These are phyloP conservation scores for Botrytis tulipae DNA, from an alignment of 2,329 filamentous ascomycete genomes.

Conservation along the genomic window DNA sequence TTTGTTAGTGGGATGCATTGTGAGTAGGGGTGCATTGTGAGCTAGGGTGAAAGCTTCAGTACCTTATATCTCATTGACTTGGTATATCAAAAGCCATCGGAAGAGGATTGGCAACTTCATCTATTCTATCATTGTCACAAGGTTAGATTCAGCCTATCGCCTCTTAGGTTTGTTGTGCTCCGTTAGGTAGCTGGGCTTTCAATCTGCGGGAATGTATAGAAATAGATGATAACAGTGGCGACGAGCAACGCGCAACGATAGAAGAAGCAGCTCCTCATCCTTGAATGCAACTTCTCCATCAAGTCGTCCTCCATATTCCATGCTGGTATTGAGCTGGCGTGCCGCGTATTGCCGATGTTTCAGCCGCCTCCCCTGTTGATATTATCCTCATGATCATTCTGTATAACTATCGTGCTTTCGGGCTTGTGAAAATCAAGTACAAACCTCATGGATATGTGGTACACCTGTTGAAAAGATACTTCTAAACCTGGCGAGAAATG, in stretches of 20 bases:
- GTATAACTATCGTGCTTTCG: background rate
- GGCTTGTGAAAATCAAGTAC: background rate
- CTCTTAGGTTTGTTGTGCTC: background rate
- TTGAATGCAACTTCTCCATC: background rate
- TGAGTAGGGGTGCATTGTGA: background rate
- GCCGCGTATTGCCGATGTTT: conserved; percentile 8
- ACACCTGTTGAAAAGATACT: background rate
- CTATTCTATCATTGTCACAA: background rate
- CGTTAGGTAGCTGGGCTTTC: background rate
- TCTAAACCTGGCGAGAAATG: background rate
- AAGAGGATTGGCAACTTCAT: background rate
- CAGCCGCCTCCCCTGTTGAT: background rate
- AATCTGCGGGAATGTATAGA: background rate
- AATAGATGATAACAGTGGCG: background rate
- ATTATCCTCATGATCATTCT: conserved; percentile 17
- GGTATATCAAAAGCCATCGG: conserved; percentile 6
- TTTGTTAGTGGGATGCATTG: background rate
- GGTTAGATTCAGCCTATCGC: background rate
- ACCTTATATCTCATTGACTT: background rate
- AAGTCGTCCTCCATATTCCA: background rate
- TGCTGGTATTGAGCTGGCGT: background rate
- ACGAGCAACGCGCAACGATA: background rate
- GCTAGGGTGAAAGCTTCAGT: background rate
- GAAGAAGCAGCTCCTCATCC: background rate
- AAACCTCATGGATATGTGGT: background rate